A percentile compares a stretch with the other conserved stretches of the same genome.
Evolutionary conservation across 768 basidiomycete species (phyloP).

Genomic region (Megacollybia marginata): DNA sequence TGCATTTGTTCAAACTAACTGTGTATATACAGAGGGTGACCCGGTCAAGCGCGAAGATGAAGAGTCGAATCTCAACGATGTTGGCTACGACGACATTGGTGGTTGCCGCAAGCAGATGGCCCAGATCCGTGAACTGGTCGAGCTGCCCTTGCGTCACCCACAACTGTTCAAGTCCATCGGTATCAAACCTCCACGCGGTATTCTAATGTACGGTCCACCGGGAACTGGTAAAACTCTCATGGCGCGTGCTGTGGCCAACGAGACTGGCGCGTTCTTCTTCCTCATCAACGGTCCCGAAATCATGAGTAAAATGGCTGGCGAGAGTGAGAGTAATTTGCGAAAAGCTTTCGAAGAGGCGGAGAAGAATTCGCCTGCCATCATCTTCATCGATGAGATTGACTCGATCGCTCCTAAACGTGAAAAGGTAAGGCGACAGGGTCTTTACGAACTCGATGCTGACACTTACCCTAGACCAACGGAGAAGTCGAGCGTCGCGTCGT

Average conservation of each 20-base stretch:
- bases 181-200: constrained; percentile 99
- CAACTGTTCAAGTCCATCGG: constrained; percentile 99
- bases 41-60: constrained; percentile 99
- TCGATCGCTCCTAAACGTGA: constrained; percentile 99
- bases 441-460: not conserved
- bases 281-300: constrained; percentile 99
- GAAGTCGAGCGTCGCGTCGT: constrained; percentile 99
- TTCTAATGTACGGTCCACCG: constrained; percentile 96
- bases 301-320: constrained; percentile 99
- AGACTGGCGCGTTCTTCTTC: constrained; percentile 99
- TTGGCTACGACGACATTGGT: constrained; percentile 99
- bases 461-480: constrained; percentile 74
- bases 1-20: constrained; percentile 3
- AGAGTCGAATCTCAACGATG: constrained; percentile 91
- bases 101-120: constrained; percentile 99
- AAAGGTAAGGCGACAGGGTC: constrained; percentile 54
- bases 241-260: constrained; percentile 99
- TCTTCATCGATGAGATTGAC: constrained; percentile 99
- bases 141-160: constrained; percentile 95
- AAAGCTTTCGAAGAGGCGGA: constrained; percentile 99
- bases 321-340: constrained; percentile 92
- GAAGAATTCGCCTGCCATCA: constrained; percentile 99
- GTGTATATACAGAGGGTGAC: constrained; percentile 82
- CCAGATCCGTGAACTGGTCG: constrained; percentile 98
- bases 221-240: constrained; percentile 99